Conservation (phyloP, 1,284 basidiomycete genomes). For the Rhodotorula sp. region DNA sequence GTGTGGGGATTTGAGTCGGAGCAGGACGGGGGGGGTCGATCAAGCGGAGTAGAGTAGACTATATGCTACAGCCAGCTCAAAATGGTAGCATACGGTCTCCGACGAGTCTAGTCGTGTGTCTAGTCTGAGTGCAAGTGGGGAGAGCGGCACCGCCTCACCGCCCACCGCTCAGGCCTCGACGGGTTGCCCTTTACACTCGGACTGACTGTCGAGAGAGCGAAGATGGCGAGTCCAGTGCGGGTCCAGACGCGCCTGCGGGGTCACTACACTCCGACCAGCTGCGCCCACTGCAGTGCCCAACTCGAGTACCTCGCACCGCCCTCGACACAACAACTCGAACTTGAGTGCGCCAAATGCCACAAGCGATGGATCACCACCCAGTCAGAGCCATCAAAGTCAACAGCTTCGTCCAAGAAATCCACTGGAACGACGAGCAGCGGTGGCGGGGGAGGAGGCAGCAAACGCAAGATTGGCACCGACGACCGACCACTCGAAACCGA, state of each 20-base stretch:
- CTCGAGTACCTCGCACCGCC: slow-evolving; percentile 73
- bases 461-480: slow-evolving; percentile 59
- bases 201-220: too few species aligned
- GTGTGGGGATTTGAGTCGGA: not conserved
- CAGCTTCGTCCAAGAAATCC: not conserved
- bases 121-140: too few species aligned
- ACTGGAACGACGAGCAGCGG: slow-evolving; percentile 20
- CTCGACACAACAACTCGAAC: slow-evolving; percentile 60
- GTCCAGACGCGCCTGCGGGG: slow-evolving; percentile 18
- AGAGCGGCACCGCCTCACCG: not conserved
- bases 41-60: too few species aligned
- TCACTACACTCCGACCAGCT: slow-evolving; percentile 45
- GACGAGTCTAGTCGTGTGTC: too few species aligned
- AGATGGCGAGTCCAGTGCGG: too few species aligned
- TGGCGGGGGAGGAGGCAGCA: not conserved
- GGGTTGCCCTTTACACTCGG: too few species aligned
- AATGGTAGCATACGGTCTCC: too few species aligned
- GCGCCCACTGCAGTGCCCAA: slow-evolving; percentile 60
- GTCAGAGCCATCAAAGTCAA: slow-evolving; percentile 15
- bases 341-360: slow-evolving; percentile 48
- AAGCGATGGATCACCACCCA: slow-evolving; percentile 58
- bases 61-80: too few species aligned
- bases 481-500: slow-evolving; percentile 82
- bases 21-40: too few species aligned
- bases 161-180: too few species aligned